Conservation (phyloP, 2,329 filamentous ascomycete species). For the Rutstroemia sydowiana region DNA sequence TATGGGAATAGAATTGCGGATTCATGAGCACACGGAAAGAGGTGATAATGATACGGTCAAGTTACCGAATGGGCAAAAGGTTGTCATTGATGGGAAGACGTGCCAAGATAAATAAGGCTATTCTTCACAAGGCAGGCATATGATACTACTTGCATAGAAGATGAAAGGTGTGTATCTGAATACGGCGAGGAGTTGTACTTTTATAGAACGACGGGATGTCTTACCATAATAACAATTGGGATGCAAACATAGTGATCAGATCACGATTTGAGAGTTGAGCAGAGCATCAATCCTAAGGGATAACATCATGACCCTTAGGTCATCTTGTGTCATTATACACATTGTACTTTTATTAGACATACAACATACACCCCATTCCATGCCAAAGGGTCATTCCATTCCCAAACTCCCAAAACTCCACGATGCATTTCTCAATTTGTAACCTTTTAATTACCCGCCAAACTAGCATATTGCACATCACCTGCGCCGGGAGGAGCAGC, state of each 20-base stretch:
- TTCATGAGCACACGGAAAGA: slow-evolving; percentile 85
- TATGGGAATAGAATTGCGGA: slow-evolving; percentile 59
- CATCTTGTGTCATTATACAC: slow-evolving; percentile 2
- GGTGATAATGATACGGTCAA: slow-evolving; percentile 92
- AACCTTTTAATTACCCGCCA: slow-evolving; percentile 63
- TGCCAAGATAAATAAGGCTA: slow-evolving; percentile 2
- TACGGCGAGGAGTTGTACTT: background rate
- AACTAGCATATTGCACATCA: slow-evolving; percentile 76
- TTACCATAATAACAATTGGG: background rate
- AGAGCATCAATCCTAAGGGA: background rate
- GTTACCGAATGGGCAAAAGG: slow-evolving; percentile 35
- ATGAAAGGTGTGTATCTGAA: no score
- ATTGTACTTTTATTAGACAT: slow-evolving; percentile 3
- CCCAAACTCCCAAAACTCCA: slow-evolving; percentile 27
- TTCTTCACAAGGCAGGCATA: background rate
- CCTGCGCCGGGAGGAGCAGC: slow-evolving; percentile 73
- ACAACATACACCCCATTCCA: background rate
- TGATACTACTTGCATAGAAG: background rate
- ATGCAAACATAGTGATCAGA: background rate
- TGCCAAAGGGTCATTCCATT: background rate
- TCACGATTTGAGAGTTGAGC: background rate
- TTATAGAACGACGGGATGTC: background rate
- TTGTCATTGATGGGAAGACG: slow-evolving; percentile 29
- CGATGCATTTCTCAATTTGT: slow-evolving; percentile 9
- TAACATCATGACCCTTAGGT: background rate